A percentile compares a stretch with the other conserved stretches of the same genome.
Evolutionary conservation across 257 asterid species (phyloP).

Genomic region (Fraxinus pennsylvanica): DNA sequence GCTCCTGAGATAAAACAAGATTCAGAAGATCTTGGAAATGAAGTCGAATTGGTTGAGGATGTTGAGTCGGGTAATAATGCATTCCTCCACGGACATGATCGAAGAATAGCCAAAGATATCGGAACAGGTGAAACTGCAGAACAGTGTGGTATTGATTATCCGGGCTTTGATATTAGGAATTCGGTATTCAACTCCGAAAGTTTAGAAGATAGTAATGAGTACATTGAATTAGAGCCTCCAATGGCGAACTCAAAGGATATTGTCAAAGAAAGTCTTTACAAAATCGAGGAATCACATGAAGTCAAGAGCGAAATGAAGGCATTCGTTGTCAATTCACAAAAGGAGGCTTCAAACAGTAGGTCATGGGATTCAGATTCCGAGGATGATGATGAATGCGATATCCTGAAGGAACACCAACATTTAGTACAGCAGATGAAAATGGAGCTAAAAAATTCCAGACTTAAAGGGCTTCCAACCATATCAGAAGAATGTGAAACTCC

Average conservation of each 20-base stretch:
- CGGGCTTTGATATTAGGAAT: background rate
- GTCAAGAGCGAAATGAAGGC: background rate
- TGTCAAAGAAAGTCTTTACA: slow-evolving; percentile 5
- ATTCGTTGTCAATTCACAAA: slow-evolving; percentile 15
- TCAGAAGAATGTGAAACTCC: slow-evolving; percentile 75
- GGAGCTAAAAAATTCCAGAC: slow-evolving; percentile 65
- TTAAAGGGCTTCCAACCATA: slow-evolving; percentile 75
- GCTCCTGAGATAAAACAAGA: background rate
- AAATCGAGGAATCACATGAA: slow-evolving; percentile 10
- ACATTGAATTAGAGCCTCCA: slow-evolving; percentile 50
- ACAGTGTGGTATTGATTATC: background rate
- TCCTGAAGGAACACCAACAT: slow-evolving; percentile 60
- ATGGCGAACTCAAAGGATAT: background rate
- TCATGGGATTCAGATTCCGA: slow-evolving; percentile 44
- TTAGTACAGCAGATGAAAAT: slow-evolving; percentile 78
- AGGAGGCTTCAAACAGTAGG: slow-evolving; percentile 7
- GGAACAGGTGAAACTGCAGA: background rate
- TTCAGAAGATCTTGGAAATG: slow-evolving; percentile 11
- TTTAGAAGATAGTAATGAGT: slow-evolving; percentile 42
- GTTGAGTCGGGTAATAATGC: background rate
- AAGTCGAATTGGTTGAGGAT: slow-evolving; percentile 1
- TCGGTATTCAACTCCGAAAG: background rate
- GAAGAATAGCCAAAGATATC: slow-evolving; percentile 11
- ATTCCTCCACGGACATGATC: slow-evolving; percentile 28
- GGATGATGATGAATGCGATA: slow-evolving; percentile 60